These are phyloP conservation scores for Candida krabiensis DNA, from an alignment of 805 yeast genomes.

Conservation along the genomic window DNA sequence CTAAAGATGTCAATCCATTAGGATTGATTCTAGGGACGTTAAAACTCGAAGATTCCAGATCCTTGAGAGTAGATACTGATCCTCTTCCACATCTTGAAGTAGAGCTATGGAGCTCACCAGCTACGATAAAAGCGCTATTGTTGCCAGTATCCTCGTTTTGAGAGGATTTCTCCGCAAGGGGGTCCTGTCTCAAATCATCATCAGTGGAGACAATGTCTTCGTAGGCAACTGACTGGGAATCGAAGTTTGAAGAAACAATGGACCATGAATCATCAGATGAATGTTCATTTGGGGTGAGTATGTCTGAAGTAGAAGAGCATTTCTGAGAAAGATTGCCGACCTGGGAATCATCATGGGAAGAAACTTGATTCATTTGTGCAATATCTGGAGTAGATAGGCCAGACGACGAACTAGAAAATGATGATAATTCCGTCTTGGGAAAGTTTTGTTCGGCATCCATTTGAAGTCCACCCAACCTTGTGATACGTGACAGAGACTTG, in stretches of 20 bases:
- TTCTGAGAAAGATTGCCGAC: not conserved
- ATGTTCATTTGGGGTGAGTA: constrained; percentile 19
- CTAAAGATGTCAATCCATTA: too few relatives aligned
- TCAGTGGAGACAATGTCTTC: constrained; percentile 23
- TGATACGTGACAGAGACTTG: too few relatives aligned
- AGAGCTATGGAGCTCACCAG: not conserved
- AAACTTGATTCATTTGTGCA: not conserved
- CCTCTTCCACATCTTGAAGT: constrained; percentile 9
- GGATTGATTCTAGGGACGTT: constrained; percentile 16
- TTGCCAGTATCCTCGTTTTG: too few relatives aligned
- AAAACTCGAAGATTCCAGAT: constrained; percentile 13
- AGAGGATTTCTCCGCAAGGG: too few relatives aligned
- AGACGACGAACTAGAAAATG: constrained; percentile 5
- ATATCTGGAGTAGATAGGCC: constrained; percentile 10
- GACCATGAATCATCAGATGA: constrained; percentile 27
- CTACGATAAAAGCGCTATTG: too few relatives aligned
- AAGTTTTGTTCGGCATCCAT: not conserved
- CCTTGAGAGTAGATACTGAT: constrained; percentile 20
- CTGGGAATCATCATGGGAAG: too few relatives aligned
- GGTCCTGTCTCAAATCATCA: constrained; percentile 11
- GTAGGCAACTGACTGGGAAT: constrained; percentile 10
- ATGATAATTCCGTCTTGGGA: not conserved
- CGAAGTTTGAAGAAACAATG: constrained; percentile 16
- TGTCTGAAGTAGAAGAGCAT: constrained; percentile 7
- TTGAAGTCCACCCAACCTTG: too few relatives aligned